Percentiles rank a stretch among this genome's conserved stretches.
These are phyloP conservation scores for Geotrichum aggregatum DNA, from an alignment of 1,139 yeast species.

Conservation along the genomic window DNA sequence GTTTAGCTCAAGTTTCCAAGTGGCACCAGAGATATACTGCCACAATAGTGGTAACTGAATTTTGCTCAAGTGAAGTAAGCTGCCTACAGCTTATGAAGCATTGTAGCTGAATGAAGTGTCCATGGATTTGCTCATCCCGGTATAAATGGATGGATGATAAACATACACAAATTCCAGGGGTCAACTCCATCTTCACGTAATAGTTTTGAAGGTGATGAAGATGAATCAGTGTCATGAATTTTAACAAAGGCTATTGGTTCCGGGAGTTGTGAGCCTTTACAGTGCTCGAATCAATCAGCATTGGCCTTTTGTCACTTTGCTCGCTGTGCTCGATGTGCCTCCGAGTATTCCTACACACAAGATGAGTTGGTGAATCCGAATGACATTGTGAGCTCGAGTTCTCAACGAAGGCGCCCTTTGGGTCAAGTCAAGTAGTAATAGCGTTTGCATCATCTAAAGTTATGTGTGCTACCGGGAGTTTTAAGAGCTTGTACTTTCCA, in stretches of 20 bases:
- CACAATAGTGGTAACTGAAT: slow-evolving; percentile 32
- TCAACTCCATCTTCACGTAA: background rate
- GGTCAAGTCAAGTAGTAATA: background rate
- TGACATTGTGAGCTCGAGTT: background rate
- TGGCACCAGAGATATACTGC: slow-evolving; percentile 25
- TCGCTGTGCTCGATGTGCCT: slow-evolving; percentile 3
- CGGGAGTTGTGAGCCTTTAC: background rate
- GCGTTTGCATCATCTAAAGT: background rate
- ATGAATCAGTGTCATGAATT: background rate
- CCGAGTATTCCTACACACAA: background rate
- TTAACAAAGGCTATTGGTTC: background rate
- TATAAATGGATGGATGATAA: background rate
- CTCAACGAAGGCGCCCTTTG: background rate
- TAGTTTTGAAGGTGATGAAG: background rate
- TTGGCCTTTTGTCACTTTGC: background rate
- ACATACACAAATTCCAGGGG: background rate
- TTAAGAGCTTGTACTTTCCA: background rate
- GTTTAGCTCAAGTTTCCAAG: slow-evolving; percentile 33
- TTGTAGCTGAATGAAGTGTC: background rate
- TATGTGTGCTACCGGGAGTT: no score
- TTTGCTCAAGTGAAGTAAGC: slow-evolving; percentile 20
- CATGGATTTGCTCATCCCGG: background rate
- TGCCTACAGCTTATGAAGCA: background rate
- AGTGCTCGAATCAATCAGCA: background rate
- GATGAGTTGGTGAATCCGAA: background rate